Evolutionary conservation across 192 early-diverging fungal species (phyloP).

Genomic region (Entomortierella beljakovae): DNA sequence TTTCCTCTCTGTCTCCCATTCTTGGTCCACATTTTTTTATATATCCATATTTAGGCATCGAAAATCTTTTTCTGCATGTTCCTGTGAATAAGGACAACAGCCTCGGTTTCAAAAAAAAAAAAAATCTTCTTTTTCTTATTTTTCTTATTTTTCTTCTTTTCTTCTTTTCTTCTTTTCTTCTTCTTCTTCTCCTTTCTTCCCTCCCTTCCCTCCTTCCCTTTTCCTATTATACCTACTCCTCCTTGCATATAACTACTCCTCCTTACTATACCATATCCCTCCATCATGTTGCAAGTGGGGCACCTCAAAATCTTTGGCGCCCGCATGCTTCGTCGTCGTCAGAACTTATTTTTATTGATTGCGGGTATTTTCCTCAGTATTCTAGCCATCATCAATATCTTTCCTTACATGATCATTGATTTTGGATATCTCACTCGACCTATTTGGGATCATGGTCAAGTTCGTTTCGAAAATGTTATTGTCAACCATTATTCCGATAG

Average conservation of each 20-base stretch:
- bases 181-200: not conserved
- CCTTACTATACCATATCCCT: no score
- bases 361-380: not conserved
- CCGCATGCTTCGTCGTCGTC: constrained; percentile 6
- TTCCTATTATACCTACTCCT: not conserved
- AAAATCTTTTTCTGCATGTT: no score
- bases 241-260: not conserved
- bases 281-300: no score
- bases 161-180: not conserved
- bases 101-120: not conserved
- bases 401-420: constrained; percentile 42
- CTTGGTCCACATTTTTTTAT: no score
- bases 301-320: not conserved
- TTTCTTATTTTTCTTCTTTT: not conserved
- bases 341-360: not conserved
- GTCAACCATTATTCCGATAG: constrained; percentile 61
- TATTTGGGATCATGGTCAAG: constrained; percentile 54
- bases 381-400: not conserved
- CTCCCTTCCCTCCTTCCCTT: not conserved
- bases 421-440: constrained; percentile 58
- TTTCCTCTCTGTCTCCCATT: no score
- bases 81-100: no score
- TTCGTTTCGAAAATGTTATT: constrained; percentile 38
- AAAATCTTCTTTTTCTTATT: not conserved
- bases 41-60: no score